These are phyloP conservation scores for Corchorus olitorius DNA, from an alignment of 345 rosid species.

Conservation along the genomic window DNA sequence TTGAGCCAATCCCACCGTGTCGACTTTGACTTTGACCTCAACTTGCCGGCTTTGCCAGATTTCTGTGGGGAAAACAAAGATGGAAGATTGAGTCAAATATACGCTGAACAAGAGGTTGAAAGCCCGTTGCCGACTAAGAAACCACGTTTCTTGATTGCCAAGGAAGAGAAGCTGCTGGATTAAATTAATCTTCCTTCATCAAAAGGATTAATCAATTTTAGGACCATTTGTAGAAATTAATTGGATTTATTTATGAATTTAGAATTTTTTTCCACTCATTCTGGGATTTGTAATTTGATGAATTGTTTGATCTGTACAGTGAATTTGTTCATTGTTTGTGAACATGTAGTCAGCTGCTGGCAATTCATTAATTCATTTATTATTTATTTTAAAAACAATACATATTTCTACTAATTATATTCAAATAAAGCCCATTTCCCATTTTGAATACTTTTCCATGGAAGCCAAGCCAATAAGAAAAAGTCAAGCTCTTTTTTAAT, in stretches of 20 bases:
- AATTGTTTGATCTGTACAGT: slow-evolving; percentile 34
- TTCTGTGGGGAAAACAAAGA: slow-evolving; percentile 24
- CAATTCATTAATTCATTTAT: slow-evolving; percentile 26
- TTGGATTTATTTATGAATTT: background rate
- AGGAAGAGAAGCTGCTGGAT: background rate
- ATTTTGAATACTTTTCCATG: background rate
- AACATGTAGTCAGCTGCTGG: slow-evolving; percentile 14
- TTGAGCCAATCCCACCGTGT: slow-evolving; percentile 45
- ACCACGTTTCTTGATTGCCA: slow-evolving; percentile 44
- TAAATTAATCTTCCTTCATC: background rate
- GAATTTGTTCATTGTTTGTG: slow-evolving; percentile 33
- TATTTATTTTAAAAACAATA: slow-evolving; percentile 3
- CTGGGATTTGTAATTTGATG: slow-evolving; percentile 15
- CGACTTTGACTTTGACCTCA: slow-evolving; percentile 65
- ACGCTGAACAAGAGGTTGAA: slow-evolving; percentile 62
- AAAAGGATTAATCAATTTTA: background rate
- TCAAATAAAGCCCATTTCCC: background rate
- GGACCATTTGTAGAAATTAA: background rate
- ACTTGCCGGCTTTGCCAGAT: slow-evolving; percentile 82
- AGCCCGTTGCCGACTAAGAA: slow-evolving; percentile 71
- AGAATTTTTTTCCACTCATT: background rate
- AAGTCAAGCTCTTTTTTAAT: background rate
- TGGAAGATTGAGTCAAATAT: slow-evolving; percentile 15
- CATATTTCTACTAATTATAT: background rate
- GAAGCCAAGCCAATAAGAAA: background rate